A percentile compares a stretch with the other conserved stretches of the same genome.
These are phyloP conservation scores for Bruguiera hainesii DNA, from an alignment of 441 rosid genomes.

Conservation along the genomic window DNA sequence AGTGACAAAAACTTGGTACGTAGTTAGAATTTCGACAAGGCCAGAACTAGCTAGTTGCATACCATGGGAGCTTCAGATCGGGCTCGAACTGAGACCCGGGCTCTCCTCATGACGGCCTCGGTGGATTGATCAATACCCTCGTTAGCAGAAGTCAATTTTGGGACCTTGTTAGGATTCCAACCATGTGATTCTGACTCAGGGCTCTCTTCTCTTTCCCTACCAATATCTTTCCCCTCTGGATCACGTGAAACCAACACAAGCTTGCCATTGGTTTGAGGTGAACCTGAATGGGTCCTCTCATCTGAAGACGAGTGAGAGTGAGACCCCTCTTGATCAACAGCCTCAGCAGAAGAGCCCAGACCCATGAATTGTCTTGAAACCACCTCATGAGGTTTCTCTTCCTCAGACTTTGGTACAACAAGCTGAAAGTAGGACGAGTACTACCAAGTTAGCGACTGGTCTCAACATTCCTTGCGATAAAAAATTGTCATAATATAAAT, in stretches of 20 bases:
- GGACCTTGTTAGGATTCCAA: conserved; percentile 58
- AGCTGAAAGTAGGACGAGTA: conserved; percentile 17
- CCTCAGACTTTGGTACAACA: conserved; percentile 34
- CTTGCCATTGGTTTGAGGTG: conserved; percentile 31
- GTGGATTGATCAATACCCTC: conserved; percentile 51
- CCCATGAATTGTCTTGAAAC: conserved; percentile 70
- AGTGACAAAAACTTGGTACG: not conserved
- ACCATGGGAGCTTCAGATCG: conserved; percentile 98
- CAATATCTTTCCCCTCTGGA: conserved; percentile 43
- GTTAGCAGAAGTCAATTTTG: conserved; percentile 30
- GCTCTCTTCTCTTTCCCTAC: conserved; percentile 48
- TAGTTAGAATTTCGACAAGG: too few species aligned
- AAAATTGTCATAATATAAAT: not conserved
- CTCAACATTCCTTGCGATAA: not conserved
- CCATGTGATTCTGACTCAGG: conserved; percentile 56
- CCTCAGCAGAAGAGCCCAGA: conserved; percentile 46
- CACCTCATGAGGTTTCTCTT: conserved; percentile 33
- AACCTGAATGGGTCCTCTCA: conserved; percentile 47
- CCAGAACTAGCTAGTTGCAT: not conserved
- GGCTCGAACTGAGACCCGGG: conserved; percentile 96
- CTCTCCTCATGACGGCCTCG: conserved; percentile 93
- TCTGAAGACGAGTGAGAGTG: conserved; percentile 47
- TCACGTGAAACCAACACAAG: conserved; percentile 24
- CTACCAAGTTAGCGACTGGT: not conserved
- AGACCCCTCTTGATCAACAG: conserved; percentile 27